phyloP scores from a whole-genome alignment of 805 yeast species.

The Candida boidinii region DNA sequence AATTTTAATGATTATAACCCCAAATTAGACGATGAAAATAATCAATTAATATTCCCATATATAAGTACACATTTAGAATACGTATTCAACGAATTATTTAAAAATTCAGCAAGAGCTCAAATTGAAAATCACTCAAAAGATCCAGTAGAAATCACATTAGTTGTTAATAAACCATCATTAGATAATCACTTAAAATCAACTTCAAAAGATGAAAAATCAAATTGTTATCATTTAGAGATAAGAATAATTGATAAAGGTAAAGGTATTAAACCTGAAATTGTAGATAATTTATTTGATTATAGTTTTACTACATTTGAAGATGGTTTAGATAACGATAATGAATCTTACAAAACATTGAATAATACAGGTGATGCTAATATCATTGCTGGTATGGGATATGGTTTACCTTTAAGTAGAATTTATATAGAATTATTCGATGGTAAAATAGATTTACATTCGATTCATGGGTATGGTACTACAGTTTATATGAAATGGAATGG shows the following conservation, averaged over 20 bases:
- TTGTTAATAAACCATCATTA: conserved; percentile 19
- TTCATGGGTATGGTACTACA: conserved; percentile 75
- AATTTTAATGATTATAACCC: conserved; percentile 8
- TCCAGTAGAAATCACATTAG: conserved; percentile 42
- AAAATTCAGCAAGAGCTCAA: conserved; percentile 83
- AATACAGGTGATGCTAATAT: conserved; percentile 48
- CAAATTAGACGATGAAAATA: conserved; percentile 29
- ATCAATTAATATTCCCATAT: conserved; percentile 62
- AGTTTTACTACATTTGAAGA: conserved; percentile 73
- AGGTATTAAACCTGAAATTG: conserved; percentile 66
- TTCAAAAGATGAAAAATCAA: conserved; percentile 15
- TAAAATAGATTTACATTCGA: conserved; percentile 54
- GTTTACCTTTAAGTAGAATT: conserved; percentile 75
- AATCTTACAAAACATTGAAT: conserved; percentile 51
- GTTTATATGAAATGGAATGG: conserved; percentile 49
- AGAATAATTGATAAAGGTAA: conserved; percentile 83
- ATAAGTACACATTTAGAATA: conserved; percentile 86
- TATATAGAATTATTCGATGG: conserved; percentile 73
- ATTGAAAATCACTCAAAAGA: conserved; percentile 52
- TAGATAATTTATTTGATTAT: conserved; percentile 70
- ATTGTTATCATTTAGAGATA: conserved; percentile 41
- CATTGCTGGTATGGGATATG: conserved; percentile 96
- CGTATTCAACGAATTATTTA: conserved; percentile 75
- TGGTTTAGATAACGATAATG: conserved; percentile 37
- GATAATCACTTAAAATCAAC: background rate